Evolutionary conservation across 305 asterid genomes (phyloP).

Genomic region (Salvia sclarea): DNA sequence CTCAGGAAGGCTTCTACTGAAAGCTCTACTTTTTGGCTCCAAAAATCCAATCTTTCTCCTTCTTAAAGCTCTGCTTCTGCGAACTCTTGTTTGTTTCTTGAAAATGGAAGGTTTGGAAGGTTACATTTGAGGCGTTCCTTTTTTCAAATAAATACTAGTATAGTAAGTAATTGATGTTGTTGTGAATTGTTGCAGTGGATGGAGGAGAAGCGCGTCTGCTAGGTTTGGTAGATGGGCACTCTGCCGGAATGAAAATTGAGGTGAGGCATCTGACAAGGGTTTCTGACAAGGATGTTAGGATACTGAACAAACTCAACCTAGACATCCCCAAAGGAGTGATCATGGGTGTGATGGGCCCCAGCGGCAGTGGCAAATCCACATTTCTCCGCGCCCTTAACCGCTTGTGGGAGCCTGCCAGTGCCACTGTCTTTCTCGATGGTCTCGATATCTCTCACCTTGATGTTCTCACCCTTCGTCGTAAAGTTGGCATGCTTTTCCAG

Average conservation of each 20-base stretch:
- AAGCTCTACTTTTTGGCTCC: background rate
- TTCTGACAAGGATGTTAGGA: conserved; percentile 47
- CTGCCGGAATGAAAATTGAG: conserved; percentile 40
- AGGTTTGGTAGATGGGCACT: conserved; percentile 22
- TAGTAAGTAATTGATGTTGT: background rate
- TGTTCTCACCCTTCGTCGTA: conserved; percentile 63
- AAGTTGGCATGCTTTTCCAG: conserved; percentile 76
- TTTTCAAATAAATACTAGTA: background rate
- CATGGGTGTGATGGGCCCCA: conserved; percentile 77
- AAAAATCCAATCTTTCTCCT: background rate
- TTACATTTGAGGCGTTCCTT: background rate
- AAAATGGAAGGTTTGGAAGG: conserved; percentile 44
- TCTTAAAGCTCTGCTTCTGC: conserved; percentile 8
- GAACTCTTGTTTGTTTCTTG: conserved; percentile 11
- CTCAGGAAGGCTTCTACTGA: conserved; percentile 27
- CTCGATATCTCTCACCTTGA: conserved; percentile 59
- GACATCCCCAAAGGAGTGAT: conserved; percentile 62
- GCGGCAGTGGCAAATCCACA: conserved; percentile 79
- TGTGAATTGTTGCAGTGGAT: conserved; percentile 24
- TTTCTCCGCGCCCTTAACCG: conserved; percentile 66
- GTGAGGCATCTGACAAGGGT: conserved; percentile 47
- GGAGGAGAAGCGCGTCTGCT: conserved; percentile 41
- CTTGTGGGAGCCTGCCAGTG: conserved; percentile 66
- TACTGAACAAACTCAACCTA: conserved; percentile 49
- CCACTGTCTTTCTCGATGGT: conserved; percentile 64